These are phyloP conservation scores for Stachybotrys chartarum DNA, from an alignment of 2,329 filamentous ascomycete species.

Conservation along the genomic window DNA sequence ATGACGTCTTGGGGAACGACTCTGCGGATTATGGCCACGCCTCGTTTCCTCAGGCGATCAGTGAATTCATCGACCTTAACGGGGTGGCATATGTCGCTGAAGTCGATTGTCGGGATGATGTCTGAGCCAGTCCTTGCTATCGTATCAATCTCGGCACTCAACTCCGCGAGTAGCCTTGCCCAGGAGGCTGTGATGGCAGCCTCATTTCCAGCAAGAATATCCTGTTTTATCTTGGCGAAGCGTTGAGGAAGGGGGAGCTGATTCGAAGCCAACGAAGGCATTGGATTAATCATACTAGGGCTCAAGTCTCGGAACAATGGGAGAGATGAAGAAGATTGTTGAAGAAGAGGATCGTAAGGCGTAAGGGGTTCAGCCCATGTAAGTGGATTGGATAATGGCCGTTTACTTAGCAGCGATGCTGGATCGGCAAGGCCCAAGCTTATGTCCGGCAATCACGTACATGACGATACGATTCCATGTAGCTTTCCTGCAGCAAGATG, in stretches of 20 bases:
- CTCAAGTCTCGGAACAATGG: not conserved
- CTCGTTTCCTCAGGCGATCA: constrained; percentile 18
- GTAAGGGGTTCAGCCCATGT: not conserved
- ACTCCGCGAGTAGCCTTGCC: constrained; percentile 27
- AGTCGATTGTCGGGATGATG: constrained; percentile 35
- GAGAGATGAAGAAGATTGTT: not conserved
- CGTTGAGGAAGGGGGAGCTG: constrained; percentile 26
- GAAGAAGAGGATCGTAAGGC: not conserved
- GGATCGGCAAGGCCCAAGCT: not conserved
- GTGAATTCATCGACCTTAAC: constrained; percentile 16
- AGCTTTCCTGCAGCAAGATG: too few relatives aligned
- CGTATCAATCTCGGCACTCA: constrained; percentile 28
- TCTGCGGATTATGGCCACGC: constrained; percentile 22
- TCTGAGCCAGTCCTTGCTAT: constrained; percentile 20
- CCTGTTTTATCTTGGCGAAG: constrained; percentile 32
- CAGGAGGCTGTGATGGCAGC: constrained; percentile 27
- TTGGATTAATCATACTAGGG: not conserved
- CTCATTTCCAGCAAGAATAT: constrained; percentile 30
- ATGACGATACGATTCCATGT: not conserved
- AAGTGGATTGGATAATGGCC: not conserved
- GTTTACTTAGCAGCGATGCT: not conserved
- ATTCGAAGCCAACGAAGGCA: not conserved
- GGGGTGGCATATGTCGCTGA: constrained; percentile 24
- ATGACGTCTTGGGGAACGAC: constrained; percentile 20
- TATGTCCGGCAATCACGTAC: not conserved